Evolutionary conservation across 2,329 filamentous ascomycete genomes (phyloP), one percentile per base, ranked within the genome.

Genomic region (Neonectria magnoliae): DNA sequence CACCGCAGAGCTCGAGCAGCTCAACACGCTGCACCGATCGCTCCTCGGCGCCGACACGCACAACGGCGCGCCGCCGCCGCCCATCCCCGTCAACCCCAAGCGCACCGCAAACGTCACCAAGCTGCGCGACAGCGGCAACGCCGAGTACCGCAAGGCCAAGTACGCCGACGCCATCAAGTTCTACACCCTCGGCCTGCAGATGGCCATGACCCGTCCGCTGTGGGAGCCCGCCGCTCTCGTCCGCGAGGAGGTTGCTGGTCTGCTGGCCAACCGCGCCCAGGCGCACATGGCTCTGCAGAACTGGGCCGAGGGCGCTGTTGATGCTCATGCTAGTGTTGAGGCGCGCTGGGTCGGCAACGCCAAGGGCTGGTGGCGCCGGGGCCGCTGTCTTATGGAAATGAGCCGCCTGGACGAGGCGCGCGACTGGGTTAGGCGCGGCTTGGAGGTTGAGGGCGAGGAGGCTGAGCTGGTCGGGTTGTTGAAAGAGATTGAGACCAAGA

Each of bases 291-390:
- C 89, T 18, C 81, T 91, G 79, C 88, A 90, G 80, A 86, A 86
- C 71, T 98, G 95, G 94, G 86, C 92, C 0, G 93, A 96, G 81
- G 96, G 89, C 5, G 87, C 91, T n/a, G 85, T 93, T 6, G 96
- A 99, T 80, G 94, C 94, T 4, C 91, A 97, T 82, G 88, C 90
- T 31, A 96, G 93, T 77, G 91, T 97, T 47, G 94, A 97, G 84
- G 90, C 93, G 67, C 94, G 95, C 85, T 88, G 90, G 70, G 87
- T 91, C 45, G 94, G 91, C 42, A 98, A 99, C 79, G 90, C 93
- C 1, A 98, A 98, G 88, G 94, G 90, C 0, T 98, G 95, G 93
- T 98, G 93, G 91, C 85, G 96, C 66, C 85, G 93, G 66, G 96
- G 93, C 10, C 90, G 89, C 82, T 97, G 93, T 76, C 80, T 98